Base-by-base conservation (phyloP, 2,329 filamentous ascomycete genomes). In the Corynespora cassiicola region DNA sequence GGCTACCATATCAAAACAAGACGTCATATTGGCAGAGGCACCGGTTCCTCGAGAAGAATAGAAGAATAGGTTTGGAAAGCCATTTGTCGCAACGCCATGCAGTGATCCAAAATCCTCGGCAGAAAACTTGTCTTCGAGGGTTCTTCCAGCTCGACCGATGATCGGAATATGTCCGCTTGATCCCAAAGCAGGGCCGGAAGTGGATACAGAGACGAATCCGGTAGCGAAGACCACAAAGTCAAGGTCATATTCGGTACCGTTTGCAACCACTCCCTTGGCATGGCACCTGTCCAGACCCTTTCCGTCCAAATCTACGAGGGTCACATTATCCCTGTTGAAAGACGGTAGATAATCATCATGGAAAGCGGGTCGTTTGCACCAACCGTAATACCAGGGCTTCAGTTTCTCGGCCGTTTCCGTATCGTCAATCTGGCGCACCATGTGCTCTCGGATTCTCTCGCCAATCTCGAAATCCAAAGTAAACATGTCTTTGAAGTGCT, bases 301-400 rank as follows among this genome's bases (percentile, higher is more conserved):
- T 5, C 77, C 78, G 29, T 79, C 65, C 0, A 80, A 84, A 53
- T 86, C 79, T 6, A 86, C 67, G 0, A 86, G 74, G 5, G 73
- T 70, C 4, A 86, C 81, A 47, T 83, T 75, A 0, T 73, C 63
- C 30, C 54, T 53, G 62, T 86, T 86, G 71, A 85, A 86, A 0
- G 74, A 44, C 6, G 69, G 53, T 1, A 85, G 73, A 51, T 81
- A 84, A 6, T 74, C 71, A 52, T 85, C 79, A 61, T 79, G 78
- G 60, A 84, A 84, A 12, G 70, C 75, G 0, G 81, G 81, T 1
- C 82, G 75, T 57, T 86, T 85, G 68, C 82, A 85, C 76, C 78
- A 83, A 0, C 62, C 61, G 0, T 78, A 73, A 54, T 84, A 85
- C 77, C 79, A 83, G 0, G 80, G 69, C 55, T 80, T 77, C 7